Evolutionary conservation across 305 asterid genomes (phyloP).

Genomic region (Rubia peregrina): DNA sequence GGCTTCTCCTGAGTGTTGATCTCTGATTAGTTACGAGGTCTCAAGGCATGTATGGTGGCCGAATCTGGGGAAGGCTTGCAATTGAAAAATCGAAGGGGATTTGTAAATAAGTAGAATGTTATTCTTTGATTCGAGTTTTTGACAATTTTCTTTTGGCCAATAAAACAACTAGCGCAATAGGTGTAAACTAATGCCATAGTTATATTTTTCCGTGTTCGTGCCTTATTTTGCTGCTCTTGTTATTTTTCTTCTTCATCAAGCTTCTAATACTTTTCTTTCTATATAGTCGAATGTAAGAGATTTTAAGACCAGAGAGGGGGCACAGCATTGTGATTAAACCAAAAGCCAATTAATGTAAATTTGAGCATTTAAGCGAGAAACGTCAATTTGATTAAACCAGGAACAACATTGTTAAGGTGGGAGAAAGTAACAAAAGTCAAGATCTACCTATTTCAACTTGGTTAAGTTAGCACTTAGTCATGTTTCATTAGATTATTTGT

Average conservation of each 20-base stretch:
- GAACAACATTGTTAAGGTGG: no score
- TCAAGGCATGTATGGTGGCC: conserved; percentile 9
- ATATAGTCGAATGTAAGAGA: not conserved
- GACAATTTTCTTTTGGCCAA: conserved; percentile 9
- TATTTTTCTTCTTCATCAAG: not conserved
- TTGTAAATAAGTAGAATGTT: conserved; percentile 44
- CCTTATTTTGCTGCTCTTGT: not conserved
- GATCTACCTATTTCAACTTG: no score
- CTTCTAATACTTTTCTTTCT: not conserved
- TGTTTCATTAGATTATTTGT: no score
- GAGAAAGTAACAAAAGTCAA: no score
- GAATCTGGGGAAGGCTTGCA: conserved; percentile 11
- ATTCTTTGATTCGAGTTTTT: conserved; percentile 20
- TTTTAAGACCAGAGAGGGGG: no score
- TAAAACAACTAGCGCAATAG: conserved; percentile 3
- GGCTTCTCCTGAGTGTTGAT: conserved; percentile 21
- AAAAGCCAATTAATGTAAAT: no score
- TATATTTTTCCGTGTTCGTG: not conserved
- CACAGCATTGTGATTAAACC: no score
- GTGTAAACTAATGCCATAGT: not conserved
- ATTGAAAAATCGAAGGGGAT: conserved; percentile 10
- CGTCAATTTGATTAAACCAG: no score
- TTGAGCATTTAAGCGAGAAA: no score
- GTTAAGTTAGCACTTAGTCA: no score
- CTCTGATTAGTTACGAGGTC: conserved; percentile 31